A percentile compares a stretch with the other conserved stretches of the same genome.
phyloP scores from a whole-genome alignment of 176 grass and related monocot genomes.

The Canna indica region DNA sequence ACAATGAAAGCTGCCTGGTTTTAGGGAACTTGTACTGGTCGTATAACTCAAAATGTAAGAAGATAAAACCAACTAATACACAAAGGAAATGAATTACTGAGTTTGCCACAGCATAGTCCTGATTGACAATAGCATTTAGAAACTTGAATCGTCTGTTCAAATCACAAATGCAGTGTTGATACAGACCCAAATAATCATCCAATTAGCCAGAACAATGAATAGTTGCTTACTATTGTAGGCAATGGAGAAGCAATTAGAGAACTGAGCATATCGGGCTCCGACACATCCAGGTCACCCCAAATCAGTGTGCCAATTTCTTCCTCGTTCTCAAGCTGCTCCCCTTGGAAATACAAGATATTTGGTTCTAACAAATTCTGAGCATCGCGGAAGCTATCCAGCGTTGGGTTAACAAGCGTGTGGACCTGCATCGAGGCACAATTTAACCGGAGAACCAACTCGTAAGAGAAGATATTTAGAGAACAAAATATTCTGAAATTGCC shows the following conservation, averaged over 20 bases:
- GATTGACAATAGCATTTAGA: too few relatives aligned
- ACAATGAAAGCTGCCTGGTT: too few relatives aligned
- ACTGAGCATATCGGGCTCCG: conserved; percentile 32
- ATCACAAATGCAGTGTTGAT: too few relatives aligned
- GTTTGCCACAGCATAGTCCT: too few relatives aligned
- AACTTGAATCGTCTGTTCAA: too few relatives aligned
- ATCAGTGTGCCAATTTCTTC: conserved; percentile 55
- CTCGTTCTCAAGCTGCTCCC: conserved; percentile 46
- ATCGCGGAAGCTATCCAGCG: conserved; percentile 39
- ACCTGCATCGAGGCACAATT: conserved; percentile 30
- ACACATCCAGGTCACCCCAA: conserved; percentile 41
- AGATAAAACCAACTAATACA: too few relatives aligned
- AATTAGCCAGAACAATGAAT: neutral
- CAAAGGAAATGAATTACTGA: too few relatives aligned
- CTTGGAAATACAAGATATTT: conserved; percentile 47
- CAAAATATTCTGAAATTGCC: neutral
- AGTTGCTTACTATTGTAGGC: conserved; percentile 50
- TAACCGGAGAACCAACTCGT: neutral
- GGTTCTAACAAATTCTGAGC: conserved; percentile 34
- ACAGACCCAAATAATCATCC: too few relatives aligned
- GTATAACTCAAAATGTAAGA: too few relatives aligned
- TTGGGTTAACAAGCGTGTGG: conserved; percentile 51
- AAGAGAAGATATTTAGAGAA: conserved; percentile 1
- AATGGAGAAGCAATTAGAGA: conserved; percentile 40
- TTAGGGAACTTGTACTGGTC: too few relatives aligned